Base-by-base conservation (phyloP, 768 basidiomycete genomes). In the Russula dissimulans region DNA sequence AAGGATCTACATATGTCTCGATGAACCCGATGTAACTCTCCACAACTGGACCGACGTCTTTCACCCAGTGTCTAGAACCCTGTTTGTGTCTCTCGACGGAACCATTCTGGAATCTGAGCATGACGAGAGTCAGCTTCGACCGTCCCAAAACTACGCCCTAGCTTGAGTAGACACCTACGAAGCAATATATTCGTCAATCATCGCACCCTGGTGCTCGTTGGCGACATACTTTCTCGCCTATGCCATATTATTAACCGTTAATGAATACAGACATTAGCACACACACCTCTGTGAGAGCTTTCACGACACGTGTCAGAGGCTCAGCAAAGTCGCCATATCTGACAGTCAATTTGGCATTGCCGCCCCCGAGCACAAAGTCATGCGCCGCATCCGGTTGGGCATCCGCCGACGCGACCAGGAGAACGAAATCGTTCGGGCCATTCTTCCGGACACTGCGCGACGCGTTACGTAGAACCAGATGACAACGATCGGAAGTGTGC, bases 21-120 rank as follows among this genome's bases (percentile, higher is more conserved):
- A 91, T 79, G 70, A 90, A 91, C 26, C 91, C 91, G 58, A 93
- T 84, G 71, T 93, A 92, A 34, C 83, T 87, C 71, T 94, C 91
- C 17, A 95, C 91, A 38, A 89, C 86, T 4, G 91, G 91, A 0
- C 90, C 87, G 22, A 89, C 74, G 68, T 95, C 91, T 71, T 87
- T 85, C 29, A 95, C 91, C 91, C 91, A 95, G 62, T 83, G 76
- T 32, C 73, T 80, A 0, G 89, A 91, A 0, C 81, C 91, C 46
- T 86, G 78, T 68, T 88, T 85, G 75, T 95, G 92, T 18, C 81
- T 86, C 62, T 84, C 78, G 51, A 94, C 84, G 9, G 86, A 89
- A 10, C 91, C 91, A 4, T 84, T 84, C 66, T 80, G 73, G 69
- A 94, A 94, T 3, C 89, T 89, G 64, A 31, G 22, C 3, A 31